Base-by-base conservation (phyloP, 202 grass and related monocot species). In the Zizania palustris region DNA sequence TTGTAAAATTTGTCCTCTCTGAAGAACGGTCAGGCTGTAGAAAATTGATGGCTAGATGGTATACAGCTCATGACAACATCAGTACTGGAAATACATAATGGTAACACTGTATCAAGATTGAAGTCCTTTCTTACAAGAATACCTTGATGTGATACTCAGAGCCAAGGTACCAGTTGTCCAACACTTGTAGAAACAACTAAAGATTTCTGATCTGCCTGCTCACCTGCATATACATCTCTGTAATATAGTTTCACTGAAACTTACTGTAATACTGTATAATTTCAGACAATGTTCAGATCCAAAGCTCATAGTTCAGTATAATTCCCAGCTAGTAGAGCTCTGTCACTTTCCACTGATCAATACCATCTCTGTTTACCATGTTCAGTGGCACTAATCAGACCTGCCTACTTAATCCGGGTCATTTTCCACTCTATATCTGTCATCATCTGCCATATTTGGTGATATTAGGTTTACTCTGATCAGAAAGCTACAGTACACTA, bases 111-210 rank as follows among this genome's bases (percentile, higher is more conserved):
- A 57, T 55, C 11, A 20, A 56, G 63, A 33, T 63, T 5, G 68
- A 53, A 10, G 21, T 43, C 46, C 38, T 84, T 83, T 35, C 63
- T 83, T 88, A 67, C 86, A 80, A 59, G 76, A 79, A 87, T 83
- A 57, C 35, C 12, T 8, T 35, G 37, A 58, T 36, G 22, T 50
- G 69, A 63, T 80, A 33, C 69, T 72, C 56, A 49, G 28, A 28
- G 28, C 2, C 28, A 58, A 56, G 45, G 45, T 41, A 11, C 45
- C 36, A 37, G 53, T 45, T 14, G 67, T 15, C 67, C 45, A 37
- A 9, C 18, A 16, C 16, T 33, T 60, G 40, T 46, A 39, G n/a
- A 8, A 20, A 55, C 51, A 55, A 61, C 34, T 50, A 50, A 36
- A 38, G 22, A 38, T 20, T 38, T 12, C 34, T 38, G n/a, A 55